Percentiles rank a stretch among this genome's conserved stretches.
phyloP scores from a whole-genome alignment of 148 eudicot species.

The Chenopodium quinoa region DNA sequence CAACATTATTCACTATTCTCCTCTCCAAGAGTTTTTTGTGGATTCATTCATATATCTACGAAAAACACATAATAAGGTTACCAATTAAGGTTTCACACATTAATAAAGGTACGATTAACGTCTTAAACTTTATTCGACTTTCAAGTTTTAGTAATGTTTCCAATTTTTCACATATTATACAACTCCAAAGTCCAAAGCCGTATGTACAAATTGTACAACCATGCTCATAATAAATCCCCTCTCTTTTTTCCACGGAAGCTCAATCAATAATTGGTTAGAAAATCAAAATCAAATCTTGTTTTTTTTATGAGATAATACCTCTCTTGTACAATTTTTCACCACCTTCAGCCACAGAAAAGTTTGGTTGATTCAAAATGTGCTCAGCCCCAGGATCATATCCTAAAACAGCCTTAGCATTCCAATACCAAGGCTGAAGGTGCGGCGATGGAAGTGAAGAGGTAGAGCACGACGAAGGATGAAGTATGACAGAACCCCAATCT shows the following conservation, averaged over 20 bases:
- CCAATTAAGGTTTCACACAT: no score
- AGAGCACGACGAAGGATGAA: slow-evolving; percentile 46
- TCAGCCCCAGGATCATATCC: slow-evolving; percentile 42
- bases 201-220: background rate
- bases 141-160: background rate
- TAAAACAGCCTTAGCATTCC: slow-evolving; percentile 58
- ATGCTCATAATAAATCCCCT: background rate
- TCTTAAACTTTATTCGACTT: background rate
- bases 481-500: slow-evolving; percentile 82
- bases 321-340: slow-evolving; percentile 75
- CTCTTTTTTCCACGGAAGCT: background rate
- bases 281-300: no score
- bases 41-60: no score
- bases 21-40: no score
- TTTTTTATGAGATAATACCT: slow-evolving; percentile 35
- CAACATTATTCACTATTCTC: no score
- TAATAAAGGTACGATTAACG: background rate
- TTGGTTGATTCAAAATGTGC: slow-evolving; percentile 35
- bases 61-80: no score
- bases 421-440: slow-evolving; percentile 80
- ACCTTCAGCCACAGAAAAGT: slow-evolving; percentile 67
- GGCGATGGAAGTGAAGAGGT: slow-evolving; percentile 29
- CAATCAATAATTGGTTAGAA: background rate
- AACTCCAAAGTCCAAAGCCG: background rate
- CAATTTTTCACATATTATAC: background rate